These are phyloP conservation scores for Trichoderma reesei DNA, from an alignment of 495 filamentous ascomycete genomes.

Conservation along the genomic window DNA sequence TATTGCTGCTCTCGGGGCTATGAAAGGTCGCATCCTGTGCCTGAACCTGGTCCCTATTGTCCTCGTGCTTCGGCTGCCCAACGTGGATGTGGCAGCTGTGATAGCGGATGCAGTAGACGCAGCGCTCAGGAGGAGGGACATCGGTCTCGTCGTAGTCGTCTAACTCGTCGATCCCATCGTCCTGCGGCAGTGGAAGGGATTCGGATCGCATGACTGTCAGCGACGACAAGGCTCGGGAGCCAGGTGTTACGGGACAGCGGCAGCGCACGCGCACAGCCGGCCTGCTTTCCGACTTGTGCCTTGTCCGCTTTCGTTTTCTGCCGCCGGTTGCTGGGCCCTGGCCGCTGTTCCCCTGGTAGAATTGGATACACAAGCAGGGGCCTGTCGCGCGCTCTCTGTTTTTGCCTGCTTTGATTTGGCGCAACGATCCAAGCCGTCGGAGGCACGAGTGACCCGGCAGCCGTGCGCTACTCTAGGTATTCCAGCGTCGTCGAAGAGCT, in stretches of 20 bases:
- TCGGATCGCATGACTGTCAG: slow-evolving; percentile 1
- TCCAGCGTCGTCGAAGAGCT: neutral
- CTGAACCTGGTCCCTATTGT: neutral
- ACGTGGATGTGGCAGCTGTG: neutral
- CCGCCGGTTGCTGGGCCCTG: neutral
- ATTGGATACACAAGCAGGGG: neutral
- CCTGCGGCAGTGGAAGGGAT: neutral
- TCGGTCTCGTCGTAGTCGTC: neutral
- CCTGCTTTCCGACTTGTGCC: neutral
- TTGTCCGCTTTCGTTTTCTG: neutral
- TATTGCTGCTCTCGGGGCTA: neutral
- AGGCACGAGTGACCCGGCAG: too few species aligned
- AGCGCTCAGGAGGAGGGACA: too few species aligned
- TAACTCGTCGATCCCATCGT: neutral
- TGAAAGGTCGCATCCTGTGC: neutral
- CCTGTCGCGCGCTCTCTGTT: neutral
- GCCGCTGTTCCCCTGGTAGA: neutral
- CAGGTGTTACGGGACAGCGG: neutral
- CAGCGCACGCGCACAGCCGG: neutral
- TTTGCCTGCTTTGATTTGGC: neutral
- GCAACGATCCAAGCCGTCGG: neutral
- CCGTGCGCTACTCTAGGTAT: too few species aligned
- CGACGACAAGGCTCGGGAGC: neutral
- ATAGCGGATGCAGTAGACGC: neutral
- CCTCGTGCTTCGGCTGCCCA: neutral